phyloP scores from a whole-genome alignment of 2,329 filamentous ascomycete genomes.

The Rugonectria rugulosa region DNA sequence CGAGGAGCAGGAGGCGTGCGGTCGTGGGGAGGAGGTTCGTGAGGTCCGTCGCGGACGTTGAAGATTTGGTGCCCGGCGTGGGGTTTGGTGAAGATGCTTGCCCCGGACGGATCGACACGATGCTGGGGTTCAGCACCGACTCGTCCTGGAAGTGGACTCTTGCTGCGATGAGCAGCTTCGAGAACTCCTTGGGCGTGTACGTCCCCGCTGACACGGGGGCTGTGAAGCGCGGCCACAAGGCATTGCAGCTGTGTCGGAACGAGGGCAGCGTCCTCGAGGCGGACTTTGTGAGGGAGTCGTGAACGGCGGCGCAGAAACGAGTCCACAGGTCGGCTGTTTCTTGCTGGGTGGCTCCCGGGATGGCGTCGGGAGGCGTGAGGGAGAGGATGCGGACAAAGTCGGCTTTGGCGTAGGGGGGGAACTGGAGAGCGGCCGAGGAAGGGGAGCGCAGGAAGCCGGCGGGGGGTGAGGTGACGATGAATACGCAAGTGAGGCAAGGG shows the following conservation, averaged over 20 bases:
- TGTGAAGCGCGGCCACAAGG: conserved; percentile 87
- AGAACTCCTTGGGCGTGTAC: conserved; percentile 80
- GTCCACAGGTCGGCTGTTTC: conserved; percentile 76
- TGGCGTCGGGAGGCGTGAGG: conserved; percentile 53
- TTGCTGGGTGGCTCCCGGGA: conserved; percentile 57
- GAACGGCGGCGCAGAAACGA: conserved; percentile 82
- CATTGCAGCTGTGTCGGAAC: conserved; percentile 73
- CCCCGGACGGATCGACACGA: conserved; percentile 51
- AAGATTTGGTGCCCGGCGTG: conserved; percentile 14
- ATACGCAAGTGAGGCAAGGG: conserved; percentile 76
- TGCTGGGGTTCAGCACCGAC: conserved; percentile 70
- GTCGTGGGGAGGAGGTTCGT: conserved; percentile 71
- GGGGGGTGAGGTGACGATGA: conserved; percentile 77
- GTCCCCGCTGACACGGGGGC: conserved; percentile 79
- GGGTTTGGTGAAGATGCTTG: conserved; percentile 4
- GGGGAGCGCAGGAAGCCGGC: conserved; percentile 74
- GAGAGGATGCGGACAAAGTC: conserved; percentile 82
- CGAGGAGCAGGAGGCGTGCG: conserved; percentile 75
- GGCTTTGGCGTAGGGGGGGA: conserved; percentile 82
- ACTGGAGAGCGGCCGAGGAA: conserved; percentile 79
- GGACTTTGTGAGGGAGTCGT: conserved; percentile 84
- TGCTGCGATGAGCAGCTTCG: conserved; percentile 77
- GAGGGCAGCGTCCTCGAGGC: conserved; percentile 80
- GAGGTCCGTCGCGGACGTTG: conserved; percentile 52
- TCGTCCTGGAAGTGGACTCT: conserved; percentile 77